Conservation (phyloP, 495 filamentous ascomycete genomes). For the Tuber indicum region DNA sequence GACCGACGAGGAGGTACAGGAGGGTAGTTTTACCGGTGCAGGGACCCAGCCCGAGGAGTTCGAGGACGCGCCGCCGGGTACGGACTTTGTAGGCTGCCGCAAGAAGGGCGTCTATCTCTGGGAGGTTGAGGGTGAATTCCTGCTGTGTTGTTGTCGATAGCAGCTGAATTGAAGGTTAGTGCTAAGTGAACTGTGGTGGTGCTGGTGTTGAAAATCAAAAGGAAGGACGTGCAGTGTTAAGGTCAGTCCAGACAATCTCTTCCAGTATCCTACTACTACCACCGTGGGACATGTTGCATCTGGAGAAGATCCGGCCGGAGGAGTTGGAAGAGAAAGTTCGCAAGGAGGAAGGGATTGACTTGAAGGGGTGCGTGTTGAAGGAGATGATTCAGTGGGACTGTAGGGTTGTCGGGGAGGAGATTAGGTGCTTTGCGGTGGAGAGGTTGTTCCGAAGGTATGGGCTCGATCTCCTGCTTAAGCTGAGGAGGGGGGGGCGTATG, state of each 20-base stretch:
- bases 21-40: constrained; percentile 17
- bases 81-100: constrained; percentile 2
- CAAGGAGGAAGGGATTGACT: neutral
- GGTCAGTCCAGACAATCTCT: constrained; percentile 1
- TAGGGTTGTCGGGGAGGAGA: constrained; percentile 23
- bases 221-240: neutral
- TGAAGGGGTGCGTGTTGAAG: constrained; percentile 27
- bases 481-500: neutral
- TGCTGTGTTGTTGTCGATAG: neutral
- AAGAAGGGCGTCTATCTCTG: constrained; percentile 1
- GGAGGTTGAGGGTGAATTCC: neutral
- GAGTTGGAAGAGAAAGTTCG: neutral
- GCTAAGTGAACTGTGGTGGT: neutral
- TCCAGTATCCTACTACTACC: neutral
- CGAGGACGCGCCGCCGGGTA: neutral
- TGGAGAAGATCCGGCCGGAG: neutral
- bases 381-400: constrained; percentile 39
- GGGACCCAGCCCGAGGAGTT: neutral
- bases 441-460: constrained; percentile 38
- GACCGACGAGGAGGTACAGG: constrained; percentile 12
- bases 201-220: neutral
- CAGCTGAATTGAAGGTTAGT: constrained; percentile 4
- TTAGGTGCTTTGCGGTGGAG: constrained; percentile 32
- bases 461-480: neutral
- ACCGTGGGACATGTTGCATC: constrained; percentile 3